These are phyloP conservation scores for Kwoniella heveanensis DNA, from an alignment of 768 basidiomycete genomes.

Conservation along the genomic window DNA sequence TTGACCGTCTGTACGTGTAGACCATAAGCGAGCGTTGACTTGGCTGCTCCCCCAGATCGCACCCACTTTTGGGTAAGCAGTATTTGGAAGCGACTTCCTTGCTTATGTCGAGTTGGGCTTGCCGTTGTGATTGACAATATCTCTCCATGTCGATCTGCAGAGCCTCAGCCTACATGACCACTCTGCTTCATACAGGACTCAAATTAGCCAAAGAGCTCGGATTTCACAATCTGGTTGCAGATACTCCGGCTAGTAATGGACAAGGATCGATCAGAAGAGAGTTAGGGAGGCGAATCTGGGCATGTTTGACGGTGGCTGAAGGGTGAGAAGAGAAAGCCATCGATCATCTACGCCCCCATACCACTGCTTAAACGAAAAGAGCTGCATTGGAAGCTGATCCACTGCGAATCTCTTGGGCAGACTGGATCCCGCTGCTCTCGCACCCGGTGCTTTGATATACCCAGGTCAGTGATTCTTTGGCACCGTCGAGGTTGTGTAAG, in stretches of 20 bases:
- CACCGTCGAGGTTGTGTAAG: background rate
- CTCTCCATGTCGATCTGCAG: background rate
- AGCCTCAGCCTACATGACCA: background rate
- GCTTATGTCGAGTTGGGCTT: too few relatives aligned
- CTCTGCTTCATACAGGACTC: background rate
- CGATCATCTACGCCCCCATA: background rate
- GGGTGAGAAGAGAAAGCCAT: background rate
- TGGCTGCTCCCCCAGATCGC: background rate
- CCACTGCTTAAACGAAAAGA: too few relatives aligned
- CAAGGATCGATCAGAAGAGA: background rate
- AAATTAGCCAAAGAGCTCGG: background rate
- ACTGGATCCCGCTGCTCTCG: background rate
- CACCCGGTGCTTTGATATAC: background rate
- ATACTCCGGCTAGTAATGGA: background rate
- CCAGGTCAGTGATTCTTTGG: background rate
- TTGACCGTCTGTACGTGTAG: too few relatives aligned
- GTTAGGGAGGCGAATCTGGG: background rate
- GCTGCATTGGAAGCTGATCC: too few relatives aligned
- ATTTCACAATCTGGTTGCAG: background rate
- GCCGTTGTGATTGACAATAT: too few relatives aligned
- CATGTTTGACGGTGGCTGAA: background rate
- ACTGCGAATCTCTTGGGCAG: background rate
- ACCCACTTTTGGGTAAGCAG: background rate
- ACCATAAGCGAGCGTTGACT: too few relatives aligned
- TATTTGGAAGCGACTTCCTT: background rate